phyloP scores from a whole-genome alignment of 352 stramenopile species.

The Phytophthora megakarya region DNA sequence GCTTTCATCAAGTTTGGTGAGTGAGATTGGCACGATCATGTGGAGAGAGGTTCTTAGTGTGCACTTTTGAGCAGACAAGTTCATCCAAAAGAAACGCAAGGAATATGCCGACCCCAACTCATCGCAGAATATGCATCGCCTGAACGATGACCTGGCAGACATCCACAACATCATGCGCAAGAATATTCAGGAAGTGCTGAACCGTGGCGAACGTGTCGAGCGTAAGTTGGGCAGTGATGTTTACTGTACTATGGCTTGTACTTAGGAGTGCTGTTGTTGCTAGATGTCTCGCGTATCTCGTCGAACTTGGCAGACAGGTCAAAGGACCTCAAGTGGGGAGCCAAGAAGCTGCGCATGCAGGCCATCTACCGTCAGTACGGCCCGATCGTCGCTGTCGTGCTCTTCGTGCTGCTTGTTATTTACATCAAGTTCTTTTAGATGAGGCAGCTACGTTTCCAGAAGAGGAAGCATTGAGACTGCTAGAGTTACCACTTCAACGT shows the following conservation, averaged over 20 bases:
- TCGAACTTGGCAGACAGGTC: conserved; percentile 92
- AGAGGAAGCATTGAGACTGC: too few species aligned
- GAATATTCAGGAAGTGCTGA: conserved; percentile 97
- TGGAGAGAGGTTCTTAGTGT: too few species aligned
- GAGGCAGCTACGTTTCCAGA: conserved; percentile 14
- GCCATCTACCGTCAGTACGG: conserved; percentile 90
- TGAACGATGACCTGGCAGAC: conserved; percentile 98
- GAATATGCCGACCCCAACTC: conserved; percentile 97
- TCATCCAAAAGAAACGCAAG: conserved; percentile 98
- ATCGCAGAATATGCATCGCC: conserved; percentile 93
- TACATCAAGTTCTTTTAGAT: conserved; percentile 92
- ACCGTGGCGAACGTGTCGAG: conserved; percentile 89
- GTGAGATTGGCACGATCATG: background rate
- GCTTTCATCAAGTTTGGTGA: conserved; percentile 98
- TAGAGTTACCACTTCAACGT: conserved; percentile 12
- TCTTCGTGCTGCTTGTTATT: conserved; percentile 89
- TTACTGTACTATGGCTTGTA: too few species aligned
- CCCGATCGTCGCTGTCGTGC: conserved; percentile 75
- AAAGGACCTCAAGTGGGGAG: conserved; percentile 98
- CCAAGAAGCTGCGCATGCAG: conserved; percentile 93
- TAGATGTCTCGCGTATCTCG: conserved; percentile 89
- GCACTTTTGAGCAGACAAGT: conserved; percentile 87
- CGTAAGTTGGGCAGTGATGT: conserved; percentile 43
- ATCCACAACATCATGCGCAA: conserved; percentile 99
- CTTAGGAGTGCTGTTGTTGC: background rate